phyloP scores from a whole-genome alignment of 176 grass and related monocot genomes.

The Juncus inflexus region DNA sequence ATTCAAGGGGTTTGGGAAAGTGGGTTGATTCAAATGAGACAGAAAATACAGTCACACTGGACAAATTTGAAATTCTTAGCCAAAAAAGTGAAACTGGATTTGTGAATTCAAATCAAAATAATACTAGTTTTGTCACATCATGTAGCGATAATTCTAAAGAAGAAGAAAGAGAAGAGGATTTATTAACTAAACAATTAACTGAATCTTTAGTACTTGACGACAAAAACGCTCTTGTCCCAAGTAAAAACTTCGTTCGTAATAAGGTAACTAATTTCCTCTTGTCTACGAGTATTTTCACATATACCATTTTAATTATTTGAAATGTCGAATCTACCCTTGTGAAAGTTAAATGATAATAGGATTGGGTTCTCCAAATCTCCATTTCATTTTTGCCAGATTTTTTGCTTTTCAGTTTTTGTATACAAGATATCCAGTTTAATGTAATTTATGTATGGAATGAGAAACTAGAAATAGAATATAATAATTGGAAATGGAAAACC shows the following conservation, averaged over 20 bases:
- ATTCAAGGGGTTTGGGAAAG: too few relatives aligned
- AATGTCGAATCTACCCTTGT: too few relatives aligned
- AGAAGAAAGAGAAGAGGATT: conserved; percentile 14
- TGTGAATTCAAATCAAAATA: conserved; percentile 10
- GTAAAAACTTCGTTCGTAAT: conserved; percentile 2
- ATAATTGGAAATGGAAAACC: too few relatives aligned
- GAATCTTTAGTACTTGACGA: conserved; percentile 18
- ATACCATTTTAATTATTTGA: not conserved
- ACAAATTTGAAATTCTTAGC: conserved; percentile 20
- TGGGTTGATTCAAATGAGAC: too few relatives aligned
- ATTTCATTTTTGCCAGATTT: too few relatives aligned
- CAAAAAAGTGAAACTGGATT: conserved; percentile 12
- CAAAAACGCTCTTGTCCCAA: not conserved
- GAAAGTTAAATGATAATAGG: too few relatives aligned
- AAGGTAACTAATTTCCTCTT: conserved; percentile 12
- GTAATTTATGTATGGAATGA: too few relatives aligned
- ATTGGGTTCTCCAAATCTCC: too few relatives aligned
- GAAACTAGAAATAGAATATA: too few relatives aligned
- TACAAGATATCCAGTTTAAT: too few relatives aligned
- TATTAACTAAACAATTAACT: conserved; percentile 22
- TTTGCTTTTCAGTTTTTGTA: too few relatives aligned
- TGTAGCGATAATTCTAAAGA: conserved; percentile 21
- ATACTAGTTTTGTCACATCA: conserved; percentile 6
- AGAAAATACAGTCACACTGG: conserved; percentile 7
- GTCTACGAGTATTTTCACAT: too few relatives aligned